A percentile compares a stretch with the other conserved stretches of the same genome.
Evolutionary conservation across 2,329 filamentous ascomycete species (phyloP).

Genomic region (Ophiostoma perfectum): DNA sequence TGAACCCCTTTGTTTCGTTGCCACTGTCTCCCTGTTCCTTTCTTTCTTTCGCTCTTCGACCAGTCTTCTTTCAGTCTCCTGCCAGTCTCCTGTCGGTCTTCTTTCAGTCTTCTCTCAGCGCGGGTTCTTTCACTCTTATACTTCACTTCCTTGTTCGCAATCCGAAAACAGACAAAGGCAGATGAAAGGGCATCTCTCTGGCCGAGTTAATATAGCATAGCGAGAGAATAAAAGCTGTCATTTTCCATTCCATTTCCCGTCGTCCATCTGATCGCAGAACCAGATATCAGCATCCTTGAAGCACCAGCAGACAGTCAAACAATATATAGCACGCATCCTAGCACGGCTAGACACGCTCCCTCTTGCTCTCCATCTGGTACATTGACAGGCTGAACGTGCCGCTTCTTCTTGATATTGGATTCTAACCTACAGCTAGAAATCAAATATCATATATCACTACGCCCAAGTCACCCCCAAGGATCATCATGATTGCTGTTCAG

Average conservation of each 20-base stretch:
- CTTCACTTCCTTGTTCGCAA: neutral
- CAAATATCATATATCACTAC: neutral
- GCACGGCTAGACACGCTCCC: neutral
- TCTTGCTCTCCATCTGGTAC: neutral
- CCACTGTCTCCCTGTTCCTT: neutral
- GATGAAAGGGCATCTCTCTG: neutral
- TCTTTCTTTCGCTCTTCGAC: neutral
- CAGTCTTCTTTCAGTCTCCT: neutral
- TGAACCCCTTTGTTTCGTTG: constrained; percentile 10
- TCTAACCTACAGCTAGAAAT: neutral
- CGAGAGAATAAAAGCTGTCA: constrained; percentile 24
- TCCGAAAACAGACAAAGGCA: neutral
- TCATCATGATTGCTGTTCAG: constrained; percentile 24
- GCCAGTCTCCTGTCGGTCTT: neutral
- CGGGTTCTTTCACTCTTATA: neutral
- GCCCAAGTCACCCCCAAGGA: neutral
- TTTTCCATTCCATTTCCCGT: constrained; percentile 14
- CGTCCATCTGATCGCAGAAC: neutral
- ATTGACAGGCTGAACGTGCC: neutral
- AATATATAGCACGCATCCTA: too few relatives aligned
- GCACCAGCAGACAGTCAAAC: too few relatives aligned
- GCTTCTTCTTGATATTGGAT: neutral
- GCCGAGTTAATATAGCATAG: constrained; percentile 23
- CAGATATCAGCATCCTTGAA: constrained; percentile 1
- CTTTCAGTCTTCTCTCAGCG: neutral